Percentiles rank a stretch among this genome's conserved stretches.
phyloP scores from a whole-genome alignment of 108 stramenopile genomes.

The Nannochloropsis gaditana region DNA sequence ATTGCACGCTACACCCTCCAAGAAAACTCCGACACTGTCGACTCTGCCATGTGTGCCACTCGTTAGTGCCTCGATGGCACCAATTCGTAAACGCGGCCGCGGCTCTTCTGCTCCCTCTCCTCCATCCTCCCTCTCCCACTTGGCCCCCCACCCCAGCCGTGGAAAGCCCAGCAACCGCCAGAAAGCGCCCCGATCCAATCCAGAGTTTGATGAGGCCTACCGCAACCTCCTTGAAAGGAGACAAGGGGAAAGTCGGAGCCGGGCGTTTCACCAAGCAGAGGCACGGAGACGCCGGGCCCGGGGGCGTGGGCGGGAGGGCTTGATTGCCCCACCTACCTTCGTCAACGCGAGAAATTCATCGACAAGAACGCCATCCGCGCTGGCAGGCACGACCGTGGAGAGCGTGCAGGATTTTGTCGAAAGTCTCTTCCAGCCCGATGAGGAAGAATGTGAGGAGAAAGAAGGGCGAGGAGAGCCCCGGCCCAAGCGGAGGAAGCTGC shows the following conservation, averaged over 20 bases:
- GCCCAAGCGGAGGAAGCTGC: background rate
- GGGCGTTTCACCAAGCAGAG: background rate
- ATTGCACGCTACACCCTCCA: background rate
- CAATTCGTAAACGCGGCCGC: background rate
- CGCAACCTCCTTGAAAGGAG: background rate
- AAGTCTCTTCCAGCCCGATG: background rate
- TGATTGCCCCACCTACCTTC: background rate
- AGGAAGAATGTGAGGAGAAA: background rate
- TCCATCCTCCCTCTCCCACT: background rate
- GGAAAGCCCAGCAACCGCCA: background rate
- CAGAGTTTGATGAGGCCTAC: background rate
- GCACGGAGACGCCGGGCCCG: background rate
- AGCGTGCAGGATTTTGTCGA: background rate
- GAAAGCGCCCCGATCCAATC: background rate
- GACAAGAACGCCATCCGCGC: background rate
- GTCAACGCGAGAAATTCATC: background rate
- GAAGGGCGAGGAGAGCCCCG: background rate
- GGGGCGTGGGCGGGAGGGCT: background rate
- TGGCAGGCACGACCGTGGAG: background rate
- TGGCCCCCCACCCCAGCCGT: too few relatives aligned
- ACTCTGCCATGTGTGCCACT: background rate
- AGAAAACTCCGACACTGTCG: background rate
- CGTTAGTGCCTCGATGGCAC: background rate
- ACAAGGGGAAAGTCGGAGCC: background rate
- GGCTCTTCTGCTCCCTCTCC: background rate